Conservation (phyloP, 805 yeast genomes). For the Myxozyma neotropica region DNA sequence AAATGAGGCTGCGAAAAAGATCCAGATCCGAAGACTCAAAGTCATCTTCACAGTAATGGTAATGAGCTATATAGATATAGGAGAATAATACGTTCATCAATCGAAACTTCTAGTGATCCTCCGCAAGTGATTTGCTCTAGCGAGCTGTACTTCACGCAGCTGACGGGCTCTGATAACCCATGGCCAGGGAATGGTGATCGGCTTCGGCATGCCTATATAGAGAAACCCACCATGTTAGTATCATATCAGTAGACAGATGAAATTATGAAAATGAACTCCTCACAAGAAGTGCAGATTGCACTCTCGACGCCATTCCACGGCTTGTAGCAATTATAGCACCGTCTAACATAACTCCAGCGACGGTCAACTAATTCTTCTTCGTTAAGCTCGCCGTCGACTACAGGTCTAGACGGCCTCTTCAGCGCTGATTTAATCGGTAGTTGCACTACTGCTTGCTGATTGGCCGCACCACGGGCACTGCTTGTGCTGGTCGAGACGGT, state of each 20-base stretch:
- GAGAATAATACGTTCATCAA: too few species aligned
- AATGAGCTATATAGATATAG: too few species aligned
- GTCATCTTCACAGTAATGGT: too few species aligned
- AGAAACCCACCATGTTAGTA: background rate
- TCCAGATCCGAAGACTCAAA: too few species aligned
- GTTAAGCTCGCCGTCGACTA: background rate
- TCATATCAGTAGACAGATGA: background rate
- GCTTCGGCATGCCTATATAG: constrained; percentile 1
- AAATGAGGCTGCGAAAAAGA: too few species aligned
- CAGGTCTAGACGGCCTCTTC: background rate
- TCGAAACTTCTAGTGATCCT: background rate
- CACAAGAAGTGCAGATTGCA: background rate
- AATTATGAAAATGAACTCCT: background rate
- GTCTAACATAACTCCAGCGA: background rate
- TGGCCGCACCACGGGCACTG: background rate
- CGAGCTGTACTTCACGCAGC: background rate
- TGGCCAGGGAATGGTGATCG: constrained; percentile 7
- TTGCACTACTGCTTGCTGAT: background rate
- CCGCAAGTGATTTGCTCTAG: background rate
- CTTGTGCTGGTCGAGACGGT: background rate
- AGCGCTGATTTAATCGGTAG: background rate
- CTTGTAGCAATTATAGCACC: constrained; percentile 7
- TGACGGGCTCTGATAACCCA: background rate
- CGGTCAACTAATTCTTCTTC: constrained; percentile 3
- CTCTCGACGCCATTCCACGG: background rate